Conservation (phyloP, 108 stramenopile species). For the Cyclotella sp. region DNA sequence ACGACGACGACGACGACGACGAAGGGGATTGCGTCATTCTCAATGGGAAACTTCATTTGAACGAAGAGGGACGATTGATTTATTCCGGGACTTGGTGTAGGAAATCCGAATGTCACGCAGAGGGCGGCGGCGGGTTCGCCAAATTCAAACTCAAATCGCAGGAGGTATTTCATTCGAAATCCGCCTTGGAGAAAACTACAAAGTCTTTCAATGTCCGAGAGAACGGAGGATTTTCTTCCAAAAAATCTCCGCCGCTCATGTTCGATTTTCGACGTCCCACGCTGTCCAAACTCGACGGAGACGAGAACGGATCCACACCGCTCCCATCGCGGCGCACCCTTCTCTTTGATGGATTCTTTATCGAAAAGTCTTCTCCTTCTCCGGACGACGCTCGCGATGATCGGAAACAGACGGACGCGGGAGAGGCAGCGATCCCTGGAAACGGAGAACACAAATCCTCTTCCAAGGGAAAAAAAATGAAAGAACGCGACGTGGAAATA, state of each 20-base stretch:
- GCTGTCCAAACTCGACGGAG: neutral
- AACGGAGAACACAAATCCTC: neutral
- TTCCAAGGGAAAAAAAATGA: conserved; percentile 37
- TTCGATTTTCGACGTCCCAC: conserved; percentile 40
- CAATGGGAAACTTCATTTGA: conserved; percentile 30
- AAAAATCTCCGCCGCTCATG: conserved; percentile 2
- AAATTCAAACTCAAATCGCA: conserved; percentile 54
- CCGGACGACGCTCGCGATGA: neutral
- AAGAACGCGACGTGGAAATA: conserved; percentile 56
- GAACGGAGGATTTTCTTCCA: neutral
- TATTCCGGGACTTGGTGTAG: conserved; percentile 54
- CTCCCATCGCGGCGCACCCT: conserved; percentile 30
- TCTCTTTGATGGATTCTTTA: conserved; percentile 56
- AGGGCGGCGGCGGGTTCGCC: conserved; percentile 5
- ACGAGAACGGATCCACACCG: neutral
- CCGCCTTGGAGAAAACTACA: neutral
- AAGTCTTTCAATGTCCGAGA: neutral
- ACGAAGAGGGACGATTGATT: conserved; percentile 46
- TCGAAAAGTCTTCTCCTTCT: neutral
- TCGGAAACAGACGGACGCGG: no score
- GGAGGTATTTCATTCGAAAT: conserved; percentile 18
- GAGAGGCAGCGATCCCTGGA: neutral
- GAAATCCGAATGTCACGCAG: conserved; percentile 17
- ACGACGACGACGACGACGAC: conserved; percentile 12
- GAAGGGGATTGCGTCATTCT: conserved; percentile 30